A percentile compares a stretch with the other conserved stretches of the same genome.
Evolutionary conservation across 208 protist species (phyloP).

Genomic region (Trypanosoma platydactyli): DNA sequence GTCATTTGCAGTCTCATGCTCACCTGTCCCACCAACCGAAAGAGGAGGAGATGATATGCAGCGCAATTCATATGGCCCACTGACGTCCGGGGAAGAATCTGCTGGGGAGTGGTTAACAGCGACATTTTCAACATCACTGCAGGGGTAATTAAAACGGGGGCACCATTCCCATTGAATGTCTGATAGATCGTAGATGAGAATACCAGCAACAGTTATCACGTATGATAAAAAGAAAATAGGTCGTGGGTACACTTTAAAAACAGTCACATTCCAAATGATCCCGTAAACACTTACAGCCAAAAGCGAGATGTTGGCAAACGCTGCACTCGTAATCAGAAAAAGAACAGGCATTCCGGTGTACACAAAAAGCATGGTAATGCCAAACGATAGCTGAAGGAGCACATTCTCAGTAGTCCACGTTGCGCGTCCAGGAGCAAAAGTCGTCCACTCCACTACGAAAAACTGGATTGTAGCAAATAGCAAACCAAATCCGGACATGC

Average conservation of each 20-base stretch:
- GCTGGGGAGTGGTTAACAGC: background rate
- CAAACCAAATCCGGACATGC: slow-evolving; percentile 73
- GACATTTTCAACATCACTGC: slow-evolving; percentile 27
- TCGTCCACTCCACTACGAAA: slow-evolving; percentile 73
- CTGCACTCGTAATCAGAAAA: slow-evolving; percentile 73
- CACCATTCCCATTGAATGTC: slow-evolving; percentile 59
- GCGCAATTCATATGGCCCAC: background rate
- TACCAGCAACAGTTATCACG: slow-evolving; percentile 68
- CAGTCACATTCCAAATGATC: slow-evolving; percentile 83
- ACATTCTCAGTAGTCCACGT: slow-evolving; percentile 64
- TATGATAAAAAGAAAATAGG: slow-evolving; percentile 69
- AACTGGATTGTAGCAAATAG: slow-evolving; percentile 79
- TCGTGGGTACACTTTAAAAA: slow-evolving; percentile 78
- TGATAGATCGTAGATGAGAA: slow-evolving; percentile 69
- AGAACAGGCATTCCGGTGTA: slow-evolving; percentile 77
- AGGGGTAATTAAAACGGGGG: slow-evolving; percentile 61
- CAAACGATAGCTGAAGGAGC: slow-evolving; percentile 81
- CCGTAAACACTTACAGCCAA: slow-evolving; percentile 69
- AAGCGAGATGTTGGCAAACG: slow-evolving; percentile 84
- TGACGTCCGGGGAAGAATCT: background rate
- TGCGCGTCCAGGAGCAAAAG: slow-evolving; percentile 40
- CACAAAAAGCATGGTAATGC: slow-evolving; percentile 75
- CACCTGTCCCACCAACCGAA: too few relatives aligned
- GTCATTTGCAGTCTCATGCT: too few relatives aligned
- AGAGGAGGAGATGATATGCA: too few relatives aligned